phyloP scores from a whole-genome alignment of 345 rosid species.

The Dipteronia dyeriana region DNA sequence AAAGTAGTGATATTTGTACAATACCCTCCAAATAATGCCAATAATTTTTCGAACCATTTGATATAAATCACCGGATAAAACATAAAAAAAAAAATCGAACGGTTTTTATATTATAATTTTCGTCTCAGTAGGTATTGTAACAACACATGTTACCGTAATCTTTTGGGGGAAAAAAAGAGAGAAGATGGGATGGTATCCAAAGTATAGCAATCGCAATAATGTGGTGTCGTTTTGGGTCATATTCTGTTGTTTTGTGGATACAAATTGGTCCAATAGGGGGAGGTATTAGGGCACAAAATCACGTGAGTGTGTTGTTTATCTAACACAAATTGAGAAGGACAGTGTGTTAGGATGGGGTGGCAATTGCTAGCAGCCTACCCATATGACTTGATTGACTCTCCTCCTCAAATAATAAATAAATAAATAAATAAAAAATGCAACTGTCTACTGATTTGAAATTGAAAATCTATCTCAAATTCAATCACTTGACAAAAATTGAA shows the following conservation, averaged over 20 bases:
- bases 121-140: no score
- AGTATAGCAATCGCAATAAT: constrained; percentile 6
- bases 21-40: no score
- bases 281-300: constrained; percentile 15
- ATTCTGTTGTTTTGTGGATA: not conserved
- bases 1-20: no score
- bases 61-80: no score
- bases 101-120: no score
- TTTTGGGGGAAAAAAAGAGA: no score
- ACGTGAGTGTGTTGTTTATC: constrained; percentile 9
- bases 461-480: not conserved
- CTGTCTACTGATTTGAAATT: not conserved
- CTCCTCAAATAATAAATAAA: no score
- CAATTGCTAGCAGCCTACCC: not conserved
- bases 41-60: no score
- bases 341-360: not conserved
- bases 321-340: constrained; percentile 1
- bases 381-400: not conserved
- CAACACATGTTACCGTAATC: no score
- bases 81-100: no score
- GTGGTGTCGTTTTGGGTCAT: not conserved
- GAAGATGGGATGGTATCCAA: not conserved
- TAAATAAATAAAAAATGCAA: not conserved
- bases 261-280: not conserved
- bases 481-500: not conserved